A percentile compares a stretch with the other conserved stretches of the same genome.
Conservation (phyloP, 345 rosid species). For the Odontarrhena argentea region DNA sequence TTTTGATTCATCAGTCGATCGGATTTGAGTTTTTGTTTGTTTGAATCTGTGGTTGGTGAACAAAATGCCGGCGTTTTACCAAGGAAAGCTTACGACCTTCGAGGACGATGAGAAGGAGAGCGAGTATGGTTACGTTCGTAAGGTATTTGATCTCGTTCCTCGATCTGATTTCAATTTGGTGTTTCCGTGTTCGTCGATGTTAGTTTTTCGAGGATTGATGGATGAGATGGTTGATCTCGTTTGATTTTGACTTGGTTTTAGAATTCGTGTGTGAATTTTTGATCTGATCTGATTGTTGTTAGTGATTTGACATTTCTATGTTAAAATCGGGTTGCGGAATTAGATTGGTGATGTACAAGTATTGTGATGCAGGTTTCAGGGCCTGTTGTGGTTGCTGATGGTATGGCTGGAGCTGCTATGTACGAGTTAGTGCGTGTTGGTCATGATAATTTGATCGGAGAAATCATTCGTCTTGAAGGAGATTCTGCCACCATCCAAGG, state of each 20-base stretch:
- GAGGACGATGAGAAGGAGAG: constrained; percentile 98
- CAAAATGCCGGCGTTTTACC: constrained; percentile 84
- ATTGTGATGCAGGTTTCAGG: constrained; percentile 81
- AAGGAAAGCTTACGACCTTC: constrained; percentile 84
- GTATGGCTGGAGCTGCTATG: constrained; percentile 99
- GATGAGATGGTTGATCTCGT: constrained; percentile 24
- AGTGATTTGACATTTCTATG: constrained; percentile 19
- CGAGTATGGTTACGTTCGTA: constrained; percentile 97
- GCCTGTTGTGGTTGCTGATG: constrained; percentile 98
- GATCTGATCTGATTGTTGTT: constrained; percentile 33
- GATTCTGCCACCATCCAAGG: constrained; percentile 99
- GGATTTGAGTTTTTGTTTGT: constrained; percentile 19
- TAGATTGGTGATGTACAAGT: constrained; percentile 21
- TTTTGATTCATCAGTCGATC: background rate
- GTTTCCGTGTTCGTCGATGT: background rate
- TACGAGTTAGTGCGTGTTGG: constrained; percentile 99
- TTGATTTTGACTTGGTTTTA: constrained; percentile 13
- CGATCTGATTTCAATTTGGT: constrained; percentile 32
- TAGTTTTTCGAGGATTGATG: background rate
- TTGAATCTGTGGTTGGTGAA: constrained; percentile 16
- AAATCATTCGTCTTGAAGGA: constrained; percentile 98
- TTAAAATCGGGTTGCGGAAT: background rate
- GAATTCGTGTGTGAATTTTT: constrained; percentile 1
- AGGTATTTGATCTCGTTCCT: constrained; percentile 49
- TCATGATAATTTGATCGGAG: constrained; percentile 92